Evolutionary conservation across 208 protist genomes (phyloP).

Genomic region (Acanthamoeba triangularis): DNA sequence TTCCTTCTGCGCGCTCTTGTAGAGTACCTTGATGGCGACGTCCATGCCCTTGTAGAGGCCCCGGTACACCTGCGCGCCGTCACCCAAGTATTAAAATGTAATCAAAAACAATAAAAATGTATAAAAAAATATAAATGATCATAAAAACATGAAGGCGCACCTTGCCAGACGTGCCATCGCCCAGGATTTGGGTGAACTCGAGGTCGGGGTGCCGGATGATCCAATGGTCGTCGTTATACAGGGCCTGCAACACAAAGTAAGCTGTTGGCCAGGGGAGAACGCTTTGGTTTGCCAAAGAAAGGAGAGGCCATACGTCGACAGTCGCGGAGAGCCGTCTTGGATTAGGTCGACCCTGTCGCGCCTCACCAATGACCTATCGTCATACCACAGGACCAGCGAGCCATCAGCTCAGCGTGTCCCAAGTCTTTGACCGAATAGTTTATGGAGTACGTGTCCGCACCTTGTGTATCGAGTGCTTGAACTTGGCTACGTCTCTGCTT

Average conservation of each 20-base stretch:
- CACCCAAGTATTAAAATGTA: too few species aligned
- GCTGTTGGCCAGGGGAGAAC: too few species aligned
- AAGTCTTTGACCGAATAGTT: too few species aligned
- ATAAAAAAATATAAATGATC: too few species aligned
- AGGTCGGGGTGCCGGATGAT: slow-evolving; percentile 79
- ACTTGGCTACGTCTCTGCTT: background rate
- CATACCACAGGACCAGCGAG: too few species aligned
- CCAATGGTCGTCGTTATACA: slow-evolving; percentile 42
- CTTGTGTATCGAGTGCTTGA: slow-evolving; percentile 6
- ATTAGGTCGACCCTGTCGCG: background rate
- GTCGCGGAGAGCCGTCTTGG: background rate
- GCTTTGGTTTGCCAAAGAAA: too few species aligned
- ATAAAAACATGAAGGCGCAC: slow-evolving; percentile 70
- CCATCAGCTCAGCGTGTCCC: too few species aligned
- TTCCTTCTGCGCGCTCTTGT: slow-evolving; percentile 12
- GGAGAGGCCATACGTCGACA: background rate
- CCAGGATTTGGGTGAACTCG: slow-evolving; percentile 82
- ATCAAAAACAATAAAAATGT: too few species aligned
- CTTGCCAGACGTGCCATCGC: slow-evolving; percentile 80
- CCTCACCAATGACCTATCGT: background rate
- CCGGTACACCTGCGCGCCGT: slow-evolving; percentile 25
- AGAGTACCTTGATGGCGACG: slow-evolving; percentile 86
- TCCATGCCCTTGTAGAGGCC: slow-evolving; percentile 83
- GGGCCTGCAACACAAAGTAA: background rate
- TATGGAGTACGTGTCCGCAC: background rate